Base-by-base conservation (phyloP, 371 early-diverging fungal species). In the Mucor irregularis region DNA sequence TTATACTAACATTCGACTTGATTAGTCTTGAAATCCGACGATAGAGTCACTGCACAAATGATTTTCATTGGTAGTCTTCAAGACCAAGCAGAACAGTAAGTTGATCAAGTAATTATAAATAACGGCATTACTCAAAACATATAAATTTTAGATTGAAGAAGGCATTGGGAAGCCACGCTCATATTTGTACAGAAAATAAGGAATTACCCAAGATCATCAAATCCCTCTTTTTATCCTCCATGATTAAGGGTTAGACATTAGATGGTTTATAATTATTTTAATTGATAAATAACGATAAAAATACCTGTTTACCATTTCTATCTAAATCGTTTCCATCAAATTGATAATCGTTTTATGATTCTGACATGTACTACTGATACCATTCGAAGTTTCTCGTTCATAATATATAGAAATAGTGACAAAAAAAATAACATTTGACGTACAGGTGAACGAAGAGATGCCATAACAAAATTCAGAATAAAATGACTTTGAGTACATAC, bases 201-300 rank as follows among this genome's bases (percentile, higher is more conserved):
- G 89, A 90, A 37, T 71, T 91, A 37, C 92, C 92, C 17, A 85
- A 88, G 74, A 90, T 91, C 54, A 83, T 91, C 71, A 88, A 89
- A 57, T 81, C 86, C 10, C 78, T 91, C 19, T 90, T 91, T 58
- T 71, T 90, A 56, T 75, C 82, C 26, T 86, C 88, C 1, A 86
- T 90, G 89, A 51, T 88, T 43, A 90, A 86, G 25, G 60, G 65
- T 8, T 64, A 64, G n/a, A n/a, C n/a, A n/a, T n/a, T n/a, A n/a
- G n/a, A n/a, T n/a, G n/a, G n/a, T n/a, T n/a, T n/a, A n/a, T n/a
- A n/a, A n/a, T n/a, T n/a, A n/a, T n/a, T n/a, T n/a, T n/a, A n/a
- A n/a, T n/a, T n/a, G n/a, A n/a, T n/a, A n/a, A n/a, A n/a, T n/a
- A n/a, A n/a, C n/a, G n/a, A n/a, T n/a, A n/a, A n/a, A n/a, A n/a